phyloP scores from a whole-genome alignment of 768 basidiomycete species.

The Boletus rufocinnamomeus region DNA sequence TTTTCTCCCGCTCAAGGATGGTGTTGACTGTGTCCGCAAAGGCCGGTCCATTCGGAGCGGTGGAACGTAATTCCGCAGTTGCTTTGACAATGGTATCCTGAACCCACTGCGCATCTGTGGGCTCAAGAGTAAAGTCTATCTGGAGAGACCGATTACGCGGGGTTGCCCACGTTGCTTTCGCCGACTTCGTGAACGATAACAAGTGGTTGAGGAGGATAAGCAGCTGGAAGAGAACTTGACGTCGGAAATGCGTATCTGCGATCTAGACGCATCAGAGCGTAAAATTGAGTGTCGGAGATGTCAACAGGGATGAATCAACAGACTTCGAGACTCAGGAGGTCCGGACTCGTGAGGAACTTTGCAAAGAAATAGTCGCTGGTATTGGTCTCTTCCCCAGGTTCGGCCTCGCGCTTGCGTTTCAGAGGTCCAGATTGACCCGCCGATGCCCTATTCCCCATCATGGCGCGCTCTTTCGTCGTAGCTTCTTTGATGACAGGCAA shows the following conservation, averaged over 20 bases:
- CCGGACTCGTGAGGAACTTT: conserved; percentile 88
- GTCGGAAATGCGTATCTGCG: conserved; percentile 89
- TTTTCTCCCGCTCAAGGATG: conserved; percentile 81
- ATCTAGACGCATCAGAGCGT: conserved; percentile 49
- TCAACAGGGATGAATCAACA: conserved; percentile 21
- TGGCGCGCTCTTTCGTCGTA: conserved; percentile 82
- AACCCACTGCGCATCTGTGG: conserved; percentile 72
- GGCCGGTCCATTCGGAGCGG: conserved; percentile 72
- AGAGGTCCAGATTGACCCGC: conserved; percentile 38
- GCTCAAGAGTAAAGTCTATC: conserved; percentile 78
- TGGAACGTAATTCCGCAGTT: conserved; percentile 61
- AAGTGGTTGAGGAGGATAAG: conserved; percentile 78
- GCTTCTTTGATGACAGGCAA: conserved; percentile 82
- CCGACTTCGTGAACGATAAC: conserved; percentile 67
- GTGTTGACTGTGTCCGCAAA: conserved; percentile 73
- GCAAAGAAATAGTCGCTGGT: conserved; percentile 85
- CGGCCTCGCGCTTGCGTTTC: conserved; percentile 70
- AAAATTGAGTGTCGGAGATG: conserved; percentile 6
- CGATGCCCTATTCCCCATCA: conserved; percentile 74
- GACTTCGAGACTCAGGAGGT: conserved; percentile 86
- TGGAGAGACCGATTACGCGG: conserved; percentile 77
- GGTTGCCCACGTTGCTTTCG: conserved; percentile 61
- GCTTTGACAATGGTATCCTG: conserved; percentile 64
- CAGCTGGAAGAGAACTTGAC: conserved; percentile 87
- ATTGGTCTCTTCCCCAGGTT: conserved; percentile 52